Evolutionary conservation across 2,329 filamentous ascomycete genomes (phyloP).

Genomic region (Beauveria rudraprayagi): DNA sequence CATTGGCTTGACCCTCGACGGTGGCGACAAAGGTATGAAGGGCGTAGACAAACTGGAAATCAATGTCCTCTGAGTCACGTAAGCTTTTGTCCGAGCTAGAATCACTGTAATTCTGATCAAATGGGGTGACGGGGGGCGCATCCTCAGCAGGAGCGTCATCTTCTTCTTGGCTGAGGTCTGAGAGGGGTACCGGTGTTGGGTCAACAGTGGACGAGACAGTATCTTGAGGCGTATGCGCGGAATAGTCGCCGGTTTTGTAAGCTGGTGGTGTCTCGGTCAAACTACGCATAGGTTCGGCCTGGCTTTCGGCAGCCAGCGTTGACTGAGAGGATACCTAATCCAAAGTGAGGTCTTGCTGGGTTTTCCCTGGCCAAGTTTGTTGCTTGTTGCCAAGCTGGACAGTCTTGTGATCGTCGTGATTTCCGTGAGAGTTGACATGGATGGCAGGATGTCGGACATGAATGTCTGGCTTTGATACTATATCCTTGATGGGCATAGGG

Average conservation of each 20-base stretch:
- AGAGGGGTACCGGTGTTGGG: not conserved
- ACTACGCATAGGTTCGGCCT: not conserved
- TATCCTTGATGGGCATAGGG: not conserved
- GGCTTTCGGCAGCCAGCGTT: not conserved
- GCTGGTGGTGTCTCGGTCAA: not conserved
- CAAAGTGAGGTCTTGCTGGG: not conserved
- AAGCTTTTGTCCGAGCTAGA: slow-evolving; percentile 73
- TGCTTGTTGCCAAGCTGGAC: not conserved
- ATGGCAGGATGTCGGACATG: not conserved
- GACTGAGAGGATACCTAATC: slow-evolving; percentile 4
- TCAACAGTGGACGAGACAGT: not conserved
- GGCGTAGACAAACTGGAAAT: slow-evolving; percentile 99
- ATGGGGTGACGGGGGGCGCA: slow-evolving; percentile 46
- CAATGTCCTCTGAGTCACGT: slow-evolving; percentile 94
- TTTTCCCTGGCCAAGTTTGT: too few species aligned
- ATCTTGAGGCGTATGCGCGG: not conserved
- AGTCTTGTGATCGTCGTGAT: not conserved
- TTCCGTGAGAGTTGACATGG: not conserved
- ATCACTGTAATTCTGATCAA: slow-evolving; percentile 57
- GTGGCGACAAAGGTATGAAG: slow-evolving; percentile 96
- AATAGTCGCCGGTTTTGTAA: not conserved
- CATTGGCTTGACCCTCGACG: slow-evolving; percentile 96
- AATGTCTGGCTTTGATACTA: not conserved
- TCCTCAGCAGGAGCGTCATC: slow-evolving; percentile 44
- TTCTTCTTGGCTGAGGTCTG: slow-evolving; percentile 22